phyloP scores from a whole-genome alignment of 257 asterid species.

The Fraxinus anomala region DNA sequence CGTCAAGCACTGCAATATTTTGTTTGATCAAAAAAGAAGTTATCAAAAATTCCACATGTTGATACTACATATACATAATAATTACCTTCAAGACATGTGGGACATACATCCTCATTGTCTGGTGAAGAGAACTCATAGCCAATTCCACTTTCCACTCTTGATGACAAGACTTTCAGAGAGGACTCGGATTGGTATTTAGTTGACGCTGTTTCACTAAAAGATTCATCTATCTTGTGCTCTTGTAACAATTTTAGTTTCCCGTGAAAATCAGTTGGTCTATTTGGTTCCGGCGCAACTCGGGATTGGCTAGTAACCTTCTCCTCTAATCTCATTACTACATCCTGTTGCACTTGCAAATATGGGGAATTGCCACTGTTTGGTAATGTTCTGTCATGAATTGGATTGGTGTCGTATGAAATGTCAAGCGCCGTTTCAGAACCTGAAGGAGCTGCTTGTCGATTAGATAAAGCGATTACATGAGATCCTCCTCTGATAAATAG shows the following conservation, averaged over 20 bases:
- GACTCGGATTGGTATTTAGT: conserved; percentile 25
- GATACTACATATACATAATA: no score
- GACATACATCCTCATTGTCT: conserved; percentile 55
- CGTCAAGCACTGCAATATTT: no score
- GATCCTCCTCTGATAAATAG: conserved; percentile 21
- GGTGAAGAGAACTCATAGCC: conserved; percentile 20
- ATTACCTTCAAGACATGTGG: conserved; percentile 74
- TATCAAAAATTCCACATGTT: not conserved
- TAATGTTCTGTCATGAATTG: conserved; percentile 7
- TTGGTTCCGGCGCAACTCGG: conserved; percentile 35
- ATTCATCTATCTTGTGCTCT: conserved; percentile 6
- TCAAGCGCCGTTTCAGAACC: not conserved
- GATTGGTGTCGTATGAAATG: conserved; percentile 23
- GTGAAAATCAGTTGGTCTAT: conserved; percentile 17
- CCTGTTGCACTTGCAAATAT: conserved; percentile 20
- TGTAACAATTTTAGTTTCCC: conserved; percentile 4
- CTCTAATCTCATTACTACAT: conserved; percentile 18
- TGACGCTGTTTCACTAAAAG: conserved; percentile 1
- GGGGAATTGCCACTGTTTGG: conserved; percentile 14
- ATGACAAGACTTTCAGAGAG: conserved; percentile 22
- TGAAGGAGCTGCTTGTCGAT: conserved; percentile 31
- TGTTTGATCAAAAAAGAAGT: not conserved
- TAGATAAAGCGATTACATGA: conserved; percentile 4
- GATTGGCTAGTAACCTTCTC: conserved; percentile 32
- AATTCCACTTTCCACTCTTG: conserved; percentile 2